Evolutionary conservation across 768 basidiomycete species (phyloP).

Genomic region (Lactifluus piperatus): DNA sequence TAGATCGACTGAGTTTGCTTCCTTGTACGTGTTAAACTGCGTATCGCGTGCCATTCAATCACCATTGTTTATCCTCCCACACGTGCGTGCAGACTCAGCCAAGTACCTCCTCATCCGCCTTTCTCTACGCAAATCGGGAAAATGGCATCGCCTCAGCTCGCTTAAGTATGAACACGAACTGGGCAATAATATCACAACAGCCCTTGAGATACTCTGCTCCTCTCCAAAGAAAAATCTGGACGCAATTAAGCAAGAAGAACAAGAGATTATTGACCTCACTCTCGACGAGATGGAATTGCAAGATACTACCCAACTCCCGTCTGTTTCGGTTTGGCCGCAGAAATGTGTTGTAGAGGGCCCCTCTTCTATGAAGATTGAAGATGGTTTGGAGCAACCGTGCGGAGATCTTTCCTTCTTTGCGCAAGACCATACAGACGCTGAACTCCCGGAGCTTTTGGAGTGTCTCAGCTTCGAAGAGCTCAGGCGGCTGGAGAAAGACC

Average conservation of each 20-base stretch:
- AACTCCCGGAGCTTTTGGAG: constrained; percentile 34
- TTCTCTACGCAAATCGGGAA: constrained; percentile 47
- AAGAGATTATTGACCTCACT: constrained; percentile 32
- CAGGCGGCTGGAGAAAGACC: constrained; percentile 33
- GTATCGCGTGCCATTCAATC: neutral
- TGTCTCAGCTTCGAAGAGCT: constrained; percentile 40
- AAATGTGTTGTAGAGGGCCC: constrained; percentile 5
- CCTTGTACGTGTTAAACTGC: constrained; percentile 36
- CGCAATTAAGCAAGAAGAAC: constrained; percentile 22
- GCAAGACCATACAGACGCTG: constrained; percentile 33
- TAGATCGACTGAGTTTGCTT: constrained; percentile 36
- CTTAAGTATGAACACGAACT: constrained; percentile 39
- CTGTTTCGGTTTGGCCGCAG: neutral
- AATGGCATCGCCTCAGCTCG: constrained; percentile 42
- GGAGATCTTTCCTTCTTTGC: constrained; percentile 29
- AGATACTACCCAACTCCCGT: constrained; percentile 1
- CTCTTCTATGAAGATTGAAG: constrained; percentile 3
- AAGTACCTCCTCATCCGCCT: constrained; percentile 57
- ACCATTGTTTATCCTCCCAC: neutral
- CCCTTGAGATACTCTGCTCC: constrained; percentile 39
- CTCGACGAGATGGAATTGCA: constrained; percentile 23
- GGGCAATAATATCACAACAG: constrained; percentile 31
- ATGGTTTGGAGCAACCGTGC: constrained; percentile 8
- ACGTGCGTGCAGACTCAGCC: constrained; percentile 36
- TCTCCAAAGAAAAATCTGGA: constrained; percentile 15